Percentiles rank a stretch among this genome's conserved stretches.
These are phyloP conservation scores for Fusarium goolgardi DNA, from an alignment of 2,329 filamentous ascomycete species.

Conservation along the genomic window DNA sequence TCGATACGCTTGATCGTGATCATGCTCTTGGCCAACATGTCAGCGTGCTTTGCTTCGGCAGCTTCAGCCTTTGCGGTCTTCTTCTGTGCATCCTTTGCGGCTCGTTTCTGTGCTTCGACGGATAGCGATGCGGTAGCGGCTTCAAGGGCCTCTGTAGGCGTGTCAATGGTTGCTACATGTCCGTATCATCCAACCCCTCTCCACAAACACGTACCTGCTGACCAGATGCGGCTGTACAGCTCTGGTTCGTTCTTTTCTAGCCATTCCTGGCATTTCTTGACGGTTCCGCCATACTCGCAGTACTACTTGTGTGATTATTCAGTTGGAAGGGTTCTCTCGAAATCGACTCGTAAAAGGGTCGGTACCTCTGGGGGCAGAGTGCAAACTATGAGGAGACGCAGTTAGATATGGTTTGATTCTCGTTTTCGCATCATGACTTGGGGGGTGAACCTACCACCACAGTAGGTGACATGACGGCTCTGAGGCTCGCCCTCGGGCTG, in stretches of 20 bases:
- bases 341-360: constrained; percentile 24
- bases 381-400: constrained; percentile 62
- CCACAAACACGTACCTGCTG: constrained; percentile 70
- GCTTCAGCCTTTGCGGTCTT: constrained; percentile 95
- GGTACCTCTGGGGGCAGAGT: constrained; percentile 73
- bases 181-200: constrained; percentile 2
- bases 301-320: constrained; percentile 71
- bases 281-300: constrained; percentile 97
- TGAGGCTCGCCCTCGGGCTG: constrained; percentile 63
- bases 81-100: constrained; percentile 95
- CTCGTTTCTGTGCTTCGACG: constrained; percentile 91
- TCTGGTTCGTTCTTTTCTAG: constrained; percentile 78
- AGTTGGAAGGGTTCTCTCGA: constrained; percentile 31
- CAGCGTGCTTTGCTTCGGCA: constrained; percentile 83
- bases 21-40: constrained; percentile 83
- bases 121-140: constrained; percentile 88
- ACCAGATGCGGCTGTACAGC: constrained; percentile 86
- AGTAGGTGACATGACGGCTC: constrained; percentile 65
- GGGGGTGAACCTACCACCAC: constrained; percentile 62
- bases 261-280: constrained; percentile 98
- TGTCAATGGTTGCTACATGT: constrained; percentile 11
- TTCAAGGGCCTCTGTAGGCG: constrained; percentile 75
- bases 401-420: constrained; percentile 30
- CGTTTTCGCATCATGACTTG: constrained; percentile 16
- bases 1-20: constrained; percentile 96